These are phyloP conservation scores for Gynostemma pentaphyllum DNA, from an alignment of 306 rosid genomes.

Conservation along the genomic window DNA sequence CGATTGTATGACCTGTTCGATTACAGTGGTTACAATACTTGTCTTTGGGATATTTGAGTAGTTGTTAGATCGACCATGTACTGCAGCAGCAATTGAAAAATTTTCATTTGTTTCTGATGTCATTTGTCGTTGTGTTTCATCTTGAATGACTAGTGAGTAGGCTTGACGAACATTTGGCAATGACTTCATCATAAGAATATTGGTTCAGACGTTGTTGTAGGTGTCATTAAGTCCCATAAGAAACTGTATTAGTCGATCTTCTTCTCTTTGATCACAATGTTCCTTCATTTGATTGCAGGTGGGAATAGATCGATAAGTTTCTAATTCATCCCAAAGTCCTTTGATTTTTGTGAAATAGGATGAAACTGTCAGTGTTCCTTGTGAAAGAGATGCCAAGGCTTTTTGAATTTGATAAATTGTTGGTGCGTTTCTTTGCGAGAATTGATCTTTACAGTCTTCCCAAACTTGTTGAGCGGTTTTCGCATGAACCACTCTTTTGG, in stretches of 20 bases:
- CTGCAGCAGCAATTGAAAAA: conserved; percentile 15
- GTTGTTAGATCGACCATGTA: not conserved
- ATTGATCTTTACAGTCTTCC: conserved; percentile 14
- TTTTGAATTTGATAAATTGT: conserved; percentile 17
- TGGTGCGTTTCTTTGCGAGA: no score
- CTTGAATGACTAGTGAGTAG: no score
- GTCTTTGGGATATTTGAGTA: no score
- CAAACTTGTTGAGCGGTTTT: conserved; percentile 2
- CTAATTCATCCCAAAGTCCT: no score
- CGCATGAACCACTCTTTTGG: conserved; percentile 4
- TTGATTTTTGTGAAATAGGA: conserved; percentile 13
- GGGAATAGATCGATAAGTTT: not conserved
- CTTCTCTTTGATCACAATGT: conserved; percentile 12
- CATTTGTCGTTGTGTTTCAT: conserved; percentile 16
- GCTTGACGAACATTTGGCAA: conserved; percentile 16
- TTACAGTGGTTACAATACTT: conserved; percentile 13
- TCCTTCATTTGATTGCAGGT: conserved; percentile 15
- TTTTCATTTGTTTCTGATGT: conserved; percentile 1
- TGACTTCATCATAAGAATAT: conserved; percentile 21
- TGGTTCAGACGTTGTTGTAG: not conserved
- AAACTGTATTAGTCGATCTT: no score
- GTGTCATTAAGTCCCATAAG: no score
- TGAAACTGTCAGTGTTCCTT: conserved; percentile 10
- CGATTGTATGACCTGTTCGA: conserved; percentile 16
- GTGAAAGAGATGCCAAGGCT: no score